phyloP scores from a whole-genome alignment of 2,329 filamentous ascomycete species.

The Colletotrichum camelliae region DNA sequence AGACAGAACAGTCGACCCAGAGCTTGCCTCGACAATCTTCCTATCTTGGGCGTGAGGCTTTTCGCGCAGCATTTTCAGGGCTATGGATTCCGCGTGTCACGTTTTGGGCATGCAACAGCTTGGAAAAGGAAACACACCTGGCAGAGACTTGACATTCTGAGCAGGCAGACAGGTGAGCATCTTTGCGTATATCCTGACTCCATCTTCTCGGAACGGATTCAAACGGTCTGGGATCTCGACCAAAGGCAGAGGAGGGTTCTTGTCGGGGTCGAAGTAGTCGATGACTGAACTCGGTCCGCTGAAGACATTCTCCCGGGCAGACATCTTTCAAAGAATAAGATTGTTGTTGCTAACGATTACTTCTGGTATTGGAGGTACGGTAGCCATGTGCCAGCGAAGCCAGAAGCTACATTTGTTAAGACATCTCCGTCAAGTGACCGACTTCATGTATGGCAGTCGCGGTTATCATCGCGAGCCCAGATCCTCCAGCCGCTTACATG shows the following conservation, averaged over 20 bases:
- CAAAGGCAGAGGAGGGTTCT: conserved; percentile 60
- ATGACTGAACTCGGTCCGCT: conserved; percentile 59
- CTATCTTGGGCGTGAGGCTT: neutral
- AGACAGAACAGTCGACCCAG: conserved; percentile 7
- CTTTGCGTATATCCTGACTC: conserved; percentile 68
- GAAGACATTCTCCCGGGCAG: conserved; percentile 53
- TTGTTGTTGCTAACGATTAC: neutral
- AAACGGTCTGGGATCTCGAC: conserved; percentile 63
- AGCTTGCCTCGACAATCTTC: conserved; percentile 13
- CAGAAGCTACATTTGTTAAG: neutral
- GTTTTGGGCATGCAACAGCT: rapidly evolving
- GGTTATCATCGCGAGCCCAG: neutral
- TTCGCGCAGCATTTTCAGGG: neutral
- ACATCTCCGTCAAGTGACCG: neutral
- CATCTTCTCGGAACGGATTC: conserved; percentile 61
- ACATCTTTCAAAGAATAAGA: neutral
- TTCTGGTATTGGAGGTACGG: neutral
- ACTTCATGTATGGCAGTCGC: neutral
- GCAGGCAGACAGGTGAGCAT: conserved; percentile 68
- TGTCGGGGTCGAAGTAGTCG: conserved; percentile 65
- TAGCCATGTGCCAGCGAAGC: too few species aligned
- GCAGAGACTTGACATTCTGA: conserved; percentile 67
- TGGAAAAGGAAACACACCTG: conserved; percentile 40
- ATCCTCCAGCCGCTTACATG: neutral
- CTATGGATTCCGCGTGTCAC: neutral